These are phyloP conservation scores for Paracoccidioides brasiliensis DNA, from an alignment of 2,329 filamentous ascomycete genomes.

Conservation along the genomic window DNA sequence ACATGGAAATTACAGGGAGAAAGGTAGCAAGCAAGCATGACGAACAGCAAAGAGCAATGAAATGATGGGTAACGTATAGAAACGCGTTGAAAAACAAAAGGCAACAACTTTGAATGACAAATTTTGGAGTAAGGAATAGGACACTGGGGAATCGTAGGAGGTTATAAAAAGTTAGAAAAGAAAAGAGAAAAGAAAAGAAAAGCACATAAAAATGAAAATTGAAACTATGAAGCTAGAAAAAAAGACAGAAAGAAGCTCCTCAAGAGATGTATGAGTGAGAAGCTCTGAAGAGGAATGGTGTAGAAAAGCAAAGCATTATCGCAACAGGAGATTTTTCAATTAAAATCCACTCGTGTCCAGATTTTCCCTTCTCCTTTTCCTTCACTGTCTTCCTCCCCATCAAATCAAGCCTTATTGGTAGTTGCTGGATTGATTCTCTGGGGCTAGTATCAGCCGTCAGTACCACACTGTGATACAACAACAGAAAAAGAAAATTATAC, in stretches of 20 bases:
- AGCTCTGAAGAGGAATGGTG: no score
- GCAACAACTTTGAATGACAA: not conserved
- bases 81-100: not conserved
- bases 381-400: not conserved
- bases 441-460: slow-evolving; percentile 18
- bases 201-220: no score
- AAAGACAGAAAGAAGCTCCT: no score
- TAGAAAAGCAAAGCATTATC: no score
- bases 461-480: slow-evolving; percentile 14
- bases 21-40: not conserved
- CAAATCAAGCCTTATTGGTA: slow-evolving; percentile 14
- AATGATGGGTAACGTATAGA: not conserved
- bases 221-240: no score
- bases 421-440: slow-evolving; percentile 18
- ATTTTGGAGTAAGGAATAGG: not conserved
- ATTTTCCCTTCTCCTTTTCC: not conserved
- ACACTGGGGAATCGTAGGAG: not conserved
- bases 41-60: not conserved
- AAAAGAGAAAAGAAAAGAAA: no score
- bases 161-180: not conserved
- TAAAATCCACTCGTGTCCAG: not conserved
- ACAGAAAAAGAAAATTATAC: slow-evolving; percentile 6
- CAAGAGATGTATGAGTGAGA: no score
- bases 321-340: no score
- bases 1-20: no score